Evolutionary conservation across 2,329 filamentous ascomycete species (phyloP).

Genomic region (Colletotrichum tofieldiae): DNA sequence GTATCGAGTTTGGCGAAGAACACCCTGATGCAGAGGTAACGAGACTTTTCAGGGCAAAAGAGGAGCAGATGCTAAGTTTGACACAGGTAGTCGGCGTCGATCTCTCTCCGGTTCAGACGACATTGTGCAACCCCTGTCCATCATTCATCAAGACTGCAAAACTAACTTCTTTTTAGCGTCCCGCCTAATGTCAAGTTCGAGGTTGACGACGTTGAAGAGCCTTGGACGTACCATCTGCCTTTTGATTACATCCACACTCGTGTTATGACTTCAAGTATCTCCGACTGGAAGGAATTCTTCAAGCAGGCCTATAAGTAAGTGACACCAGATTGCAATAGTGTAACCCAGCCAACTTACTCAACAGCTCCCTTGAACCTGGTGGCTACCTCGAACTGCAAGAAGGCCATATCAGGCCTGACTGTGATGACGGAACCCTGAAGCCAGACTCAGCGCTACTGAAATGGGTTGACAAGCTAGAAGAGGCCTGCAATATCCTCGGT

Average conservation of each 20-base stretch:
- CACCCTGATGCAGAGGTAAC: conserved; percentile 52
- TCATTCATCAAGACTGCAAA: neutral
- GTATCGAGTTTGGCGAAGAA: conserved; percentile 60
- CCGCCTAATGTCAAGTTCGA: conserved; percentile 70
- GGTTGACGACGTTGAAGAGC: conserved; percentile 68
- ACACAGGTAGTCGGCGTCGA: conserved; percentile 56
- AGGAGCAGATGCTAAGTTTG: no score
- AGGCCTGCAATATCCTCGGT: conserved; percentile 50
- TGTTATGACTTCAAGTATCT: conserved; percentile 66
- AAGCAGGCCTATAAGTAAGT: conserved; percentile 57
- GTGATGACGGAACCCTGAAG: conserved; percentile 58
- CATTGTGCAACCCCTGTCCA: conserved; percentile 46
- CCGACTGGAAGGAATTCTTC: conserved; percentile 65
- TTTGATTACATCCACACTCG: conserved; percentile 72
- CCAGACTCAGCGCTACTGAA: conserved; percentile 47
- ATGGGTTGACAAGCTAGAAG: conserved; percentile 50
- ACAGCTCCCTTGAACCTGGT: conserved; percentile 56
- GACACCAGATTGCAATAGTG: neutral
- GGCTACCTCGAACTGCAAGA: conserved; percentile 63
- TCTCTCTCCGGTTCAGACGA: conserved; percentile 58
- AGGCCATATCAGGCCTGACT: conserved; percentile 54
- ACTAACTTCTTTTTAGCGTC: conserved; percentile 51
- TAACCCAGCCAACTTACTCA: neutral
- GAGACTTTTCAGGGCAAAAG: neutral
- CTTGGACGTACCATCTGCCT: conserved; percentile 63